Evolutionary conservation across 768 basidiomycete genomes (phyloP), one percentile per base, ranked within the genome.

Genomic region (Tricholoma bakamatsutake): DNA sequence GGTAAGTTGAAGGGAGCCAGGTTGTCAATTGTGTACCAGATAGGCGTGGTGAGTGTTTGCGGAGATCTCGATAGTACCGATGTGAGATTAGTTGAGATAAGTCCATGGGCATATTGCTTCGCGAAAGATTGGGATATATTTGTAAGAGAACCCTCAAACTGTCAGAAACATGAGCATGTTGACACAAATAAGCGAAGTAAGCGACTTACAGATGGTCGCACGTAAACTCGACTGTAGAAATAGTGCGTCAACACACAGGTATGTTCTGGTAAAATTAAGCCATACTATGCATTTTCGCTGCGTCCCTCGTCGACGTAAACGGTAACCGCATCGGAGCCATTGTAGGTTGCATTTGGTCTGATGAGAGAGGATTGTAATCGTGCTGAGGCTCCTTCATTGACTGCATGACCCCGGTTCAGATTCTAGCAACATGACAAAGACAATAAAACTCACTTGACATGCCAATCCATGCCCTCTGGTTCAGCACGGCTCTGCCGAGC

Each of bases 1-100:
- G 84, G 79, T 17, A 79, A 66, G 61, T 85, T 76, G 57, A 87
- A 88, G 0, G 87, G 84, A 31, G 77, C 69, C 1, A 83, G 61
- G 57, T 88, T 85, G 43, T 71, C 54, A 31, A 81, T 57, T 1
- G 65, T 76, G 57, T 77, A 85, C 15, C 64, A 70, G 4, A 84
- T 61, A 0, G 87, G 83, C 9, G 68, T 61, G 3, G 73, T 68
- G 35, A 87, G 63, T 1, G 81, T 73, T 52, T 73, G 70, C 0
- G 86, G 84, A 0, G 85, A 83, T 1, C 58, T 70, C 12, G 66
- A 59, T 24, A 85, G 66, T 18, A 87, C 57, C 3, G 64, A 52
- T 1, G 62, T 46, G 4, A 73, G 39, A 53, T 67, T 59, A n/a
- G 47, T n/a, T 3, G 52, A 28, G 42, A 28, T 2, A 10, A 28